Evolutionary conservation across 2,329 filamentous ascomycete species (phyloP).

Genomic region (Claviceps arundinis): DNA sequence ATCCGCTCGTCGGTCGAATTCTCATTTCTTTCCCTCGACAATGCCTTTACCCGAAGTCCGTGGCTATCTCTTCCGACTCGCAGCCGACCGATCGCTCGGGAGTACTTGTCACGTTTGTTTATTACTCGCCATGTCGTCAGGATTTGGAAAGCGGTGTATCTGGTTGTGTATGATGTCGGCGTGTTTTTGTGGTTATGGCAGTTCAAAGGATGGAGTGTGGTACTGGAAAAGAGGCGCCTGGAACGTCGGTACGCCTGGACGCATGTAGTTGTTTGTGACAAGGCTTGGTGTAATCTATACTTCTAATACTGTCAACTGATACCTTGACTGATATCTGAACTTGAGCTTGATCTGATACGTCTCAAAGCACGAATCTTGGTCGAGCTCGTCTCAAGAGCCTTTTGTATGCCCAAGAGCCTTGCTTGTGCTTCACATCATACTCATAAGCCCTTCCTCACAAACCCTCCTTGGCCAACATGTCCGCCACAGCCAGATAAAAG

Average conservation of each 20-base stretch:
- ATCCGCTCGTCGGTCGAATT: too few species aligned
- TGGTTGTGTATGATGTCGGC: not conserved
- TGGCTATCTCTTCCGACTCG: too few species aligned
- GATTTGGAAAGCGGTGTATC: conserved; percentile 1
- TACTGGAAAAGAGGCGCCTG: too few species aligned
- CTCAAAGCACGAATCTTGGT: too few species aligned
- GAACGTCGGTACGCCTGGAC: not conserved
- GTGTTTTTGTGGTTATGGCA: too few species aligned
- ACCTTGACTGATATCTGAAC: conserved; percentile 5
- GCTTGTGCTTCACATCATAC: not conserved
- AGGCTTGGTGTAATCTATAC: conserved; percentile 15
- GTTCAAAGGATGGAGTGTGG: too few species aligned
- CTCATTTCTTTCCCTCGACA: too few species aligned
- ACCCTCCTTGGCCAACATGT: conserved; percentile 60
- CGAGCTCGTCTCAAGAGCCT: too few species aligned
- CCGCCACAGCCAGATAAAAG: conserved; percentile 51
- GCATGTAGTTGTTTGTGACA: conserved; percentile 4
- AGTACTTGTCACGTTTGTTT: too few species aligned
- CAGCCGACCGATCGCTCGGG: too few species aligned
- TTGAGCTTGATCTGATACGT: too few species aligned
- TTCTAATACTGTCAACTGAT: conserved; percentile 8
- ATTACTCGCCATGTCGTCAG: not conserved
- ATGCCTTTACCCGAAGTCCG: too few species aligned
- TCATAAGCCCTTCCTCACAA: conserved; percentile 11
- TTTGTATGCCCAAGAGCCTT: not conserved